Percentiles rank a stretch among this genome's conserved stretches.
Evolutionary conservation across 1,139 yeast genomes (phyloP).

Genomic region (Suhomyces kunorum): DNA sequence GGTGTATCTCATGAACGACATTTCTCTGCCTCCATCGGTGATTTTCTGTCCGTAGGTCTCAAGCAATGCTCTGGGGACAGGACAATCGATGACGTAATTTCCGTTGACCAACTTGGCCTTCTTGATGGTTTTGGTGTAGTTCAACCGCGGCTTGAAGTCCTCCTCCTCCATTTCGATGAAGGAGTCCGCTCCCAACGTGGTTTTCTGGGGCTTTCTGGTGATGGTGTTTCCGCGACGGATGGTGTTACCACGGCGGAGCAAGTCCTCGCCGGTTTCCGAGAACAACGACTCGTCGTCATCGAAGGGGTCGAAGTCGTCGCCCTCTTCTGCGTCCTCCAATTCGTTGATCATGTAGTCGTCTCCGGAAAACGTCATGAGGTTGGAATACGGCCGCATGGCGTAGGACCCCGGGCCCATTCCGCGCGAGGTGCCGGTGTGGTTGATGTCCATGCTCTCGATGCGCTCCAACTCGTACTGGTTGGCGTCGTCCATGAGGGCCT

Average conservation of each 20-base stretch:
- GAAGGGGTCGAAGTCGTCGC: slow-evolving; percentile 44
- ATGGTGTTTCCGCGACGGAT: slow-evolving; percentile 27
- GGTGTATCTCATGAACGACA: slow-evolving; percentile 74
- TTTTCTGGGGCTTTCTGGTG: slow-evolving; percentile 21
- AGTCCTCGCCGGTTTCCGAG: slow-evolving; percentile 45
- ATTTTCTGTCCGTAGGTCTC: slow-evolving; percentile 53
- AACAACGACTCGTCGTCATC: slow-evolving; percentile 49
- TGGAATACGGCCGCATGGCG: slow-evolving; percentile 25
- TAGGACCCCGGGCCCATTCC: slow-evolving; percentile 10
- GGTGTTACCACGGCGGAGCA: slow-evolving; percentile 38
- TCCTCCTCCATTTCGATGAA: slow-evolving; percentile 37
- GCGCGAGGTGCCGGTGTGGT: slow-evolving; percentile 6
- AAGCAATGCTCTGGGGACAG: slow-evolving; percentile 63
- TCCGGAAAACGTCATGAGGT: slow-evolving; percentile 33
- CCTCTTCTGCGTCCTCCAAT: slow-evolving; percentile 43
- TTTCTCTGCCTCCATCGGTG: slow-evolving; percentile 58
- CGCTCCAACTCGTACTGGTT: slow-evolving; percentile 27
- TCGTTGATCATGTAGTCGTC: slow-evolving; percentile 47
- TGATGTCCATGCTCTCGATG: slow-evolving; percentile 23
- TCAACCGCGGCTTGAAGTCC: slow-evolving; percentile 44
- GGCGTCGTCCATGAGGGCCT: slow-evolving; percentile 23
- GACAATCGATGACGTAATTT: slow-evolving; percentile 77
- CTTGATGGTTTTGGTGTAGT: slow-evolving; percentile 50
- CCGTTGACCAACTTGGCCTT: slow-evolving; percentile 64
- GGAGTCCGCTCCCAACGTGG: slow-evolving; percentile 11